phyloP scores from a whole-genome alignment of 208 protist genomes.

The Trypanosoma rangeli region DNA sequence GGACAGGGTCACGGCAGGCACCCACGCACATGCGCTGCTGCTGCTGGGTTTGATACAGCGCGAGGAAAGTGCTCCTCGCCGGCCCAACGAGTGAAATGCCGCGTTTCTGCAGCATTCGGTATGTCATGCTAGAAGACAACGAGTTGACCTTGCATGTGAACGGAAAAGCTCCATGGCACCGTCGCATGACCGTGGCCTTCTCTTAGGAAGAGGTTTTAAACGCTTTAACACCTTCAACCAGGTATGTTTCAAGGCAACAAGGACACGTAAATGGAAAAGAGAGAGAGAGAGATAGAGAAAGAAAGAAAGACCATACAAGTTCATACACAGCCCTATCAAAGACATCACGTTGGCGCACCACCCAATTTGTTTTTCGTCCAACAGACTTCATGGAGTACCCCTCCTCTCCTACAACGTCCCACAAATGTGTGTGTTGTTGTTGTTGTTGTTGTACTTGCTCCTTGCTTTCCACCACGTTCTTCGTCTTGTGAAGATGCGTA shows the following conservation, averaged over 20 bases:
- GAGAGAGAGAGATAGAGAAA: no score
- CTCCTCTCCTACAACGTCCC: no score
- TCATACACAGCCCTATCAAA: no score
- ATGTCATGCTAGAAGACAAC: conserved; percentile 1
- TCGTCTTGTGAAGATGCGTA: not conserved
- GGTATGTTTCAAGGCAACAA: no score
- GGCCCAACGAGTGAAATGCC: conserved; percentile 21
- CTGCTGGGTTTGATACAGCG: conserved; percentile 19
- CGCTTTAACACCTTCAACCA: not conserved
- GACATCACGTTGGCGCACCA: no score
- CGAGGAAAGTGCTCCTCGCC: conserved; percentile 10
- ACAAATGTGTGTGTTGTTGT: no score
- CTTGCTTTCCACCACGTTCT: not conserved
- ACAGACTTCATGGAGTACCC: no score
- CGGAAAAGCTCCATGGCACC: conserved; percentile 2
- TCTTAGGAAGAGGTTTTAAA: not conserved
- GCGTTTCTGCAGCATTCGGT: conserved; percentile 15
- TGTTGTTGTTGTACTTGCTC: no score
- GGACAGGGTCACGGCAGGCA: conserved; percentile 6
- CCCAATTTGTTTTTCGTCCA: no score
- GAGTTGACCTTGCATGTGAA: not conserved
- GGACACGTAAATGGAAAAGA: no score
- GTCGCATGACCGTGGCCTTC: conserved; percentile 11
- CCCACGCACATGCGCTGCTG: conserved; percentile 6
- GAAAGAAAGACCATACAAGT: no score